Percentiles rank a stretch among this genome's conserved stretches.
phyloP scores from a whole-genome alignment of 2,329 filamentous ascomycete genomes.

The Talaromyces sp. region DNA sequence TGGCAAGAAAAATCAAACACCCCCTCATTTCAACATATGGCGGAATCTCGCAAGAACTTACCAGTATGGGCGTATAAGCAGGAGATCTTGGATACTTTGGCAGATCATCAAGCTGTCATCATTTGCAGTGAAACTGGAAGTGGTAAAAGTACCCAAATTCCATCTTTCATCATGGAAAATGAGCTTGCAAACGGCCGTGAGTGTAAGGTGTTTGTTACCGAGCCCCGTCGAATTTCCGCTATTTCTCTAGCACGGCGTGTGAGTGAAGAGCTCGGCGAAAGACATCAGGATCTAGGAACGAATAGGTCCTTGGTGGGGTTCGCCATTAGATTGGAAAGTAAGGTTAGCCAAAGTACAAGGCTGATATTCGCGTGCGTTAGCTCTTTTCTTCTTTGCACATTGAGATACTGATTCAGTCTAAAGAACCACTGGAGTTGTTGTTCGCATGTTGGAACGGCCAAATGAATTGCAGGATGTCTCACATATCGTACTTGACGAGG shows the following conservation, averaged over 20 bases:
- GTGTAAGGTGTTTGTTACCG: conserved; percentile 94
- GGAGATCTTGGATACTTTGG: conserved; percentile 72
- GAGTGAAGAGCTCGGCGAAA: conserved; percentile 90
- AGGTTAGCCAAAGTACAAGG: conserved; percentile 74
- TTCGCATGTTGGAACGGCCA: conserved; percentile 91
- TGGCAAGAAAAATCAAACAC: conserved; percentile 54
- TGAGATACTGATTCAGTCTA: conserved; percentile 18
- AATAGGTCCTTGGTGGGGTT: conserved; percentile 83
- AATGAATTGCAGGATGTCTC: conserved; percentile 85
- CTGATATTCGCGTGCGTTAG: conserved; percentile 76
- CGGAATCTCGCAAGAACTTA: conserved; percentile 71
- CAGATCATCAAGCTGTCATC: conserved; percentile 80
- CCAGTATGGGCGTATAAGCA: conserved; percentile 86
- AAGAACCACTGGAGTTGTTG: conserved; percentile 74
- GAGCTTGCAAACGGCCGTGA: conserved; percentile 73
- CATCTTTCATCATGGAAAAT: conserved; percentile 86
- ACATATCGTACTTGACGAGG: conserved; percentile 93
- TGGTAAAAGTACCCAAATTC: conserved; percentile 97
- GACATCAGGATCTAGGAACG: conserved; percentile 76
- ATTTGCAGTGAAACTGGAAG: conserved; percentile 95
- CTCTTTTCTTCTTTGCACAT: neutral
- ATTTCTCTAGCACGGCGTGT: conserved; percentile 91
- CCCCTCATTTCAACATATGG: conserved; percentile 70
- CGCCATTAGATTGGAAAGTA: conserved; percentile 88
- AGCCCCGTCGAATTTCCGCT: conserved; percentile 91